phyloP scores from a whole-genome alignment of 129 eudicot species.

The Oenanthe sinensis region DNA sequence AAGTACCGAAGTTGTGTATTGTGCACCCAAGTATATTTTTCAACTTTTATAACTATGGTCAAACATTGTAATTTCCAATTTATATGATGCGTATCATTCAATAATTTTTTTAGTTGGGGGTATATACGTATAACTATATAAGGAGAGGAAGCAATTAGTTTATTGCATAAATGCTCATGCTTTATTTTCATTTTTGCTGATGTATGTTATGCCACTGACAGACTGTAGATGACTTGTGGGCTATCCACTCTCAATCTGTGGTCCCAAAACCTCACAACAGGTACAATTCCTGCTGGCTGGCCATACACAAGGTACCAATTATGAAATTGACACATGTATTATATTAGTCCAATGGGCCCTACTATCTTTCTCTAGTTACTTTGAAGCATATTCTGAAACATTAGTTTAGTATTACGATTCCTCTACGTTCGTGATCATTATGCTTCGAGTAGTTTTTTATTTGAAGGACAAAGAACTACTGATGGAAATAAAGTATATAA shows the following conservation, averaged over 20 bases:
- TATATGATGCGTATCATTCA: not conserved
- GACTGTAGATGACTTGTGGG: slow-evolving; percentile 99
- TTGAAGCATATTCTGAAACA: not conserved
- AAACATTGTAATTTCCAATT: not conserved
- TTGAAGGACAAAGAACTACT: not conserved
- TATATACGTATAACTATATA: not conserved
- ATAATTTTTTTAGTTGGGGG: not conserved
- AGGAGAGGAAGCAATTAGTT: not conserved
- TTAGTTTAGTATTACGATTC: not conserved
- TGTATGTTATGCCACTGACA: slow-evolving; percentile 27
- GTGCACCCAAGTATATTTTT: not conserved
- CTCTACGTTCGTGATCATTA: not conserved
- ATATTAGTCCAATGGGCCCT: not conserved
- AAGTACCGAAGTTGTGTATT: not conserved
- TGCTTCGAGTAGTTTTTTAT: not conserved
- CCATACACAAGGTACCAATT: slow-evolving; percentile 61
- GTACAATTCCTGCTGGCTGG: slow-evolving; percentile 66
- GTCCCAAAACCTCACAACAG: slow-evolving; percentile 77
- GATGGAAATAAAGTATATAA: not conserved
- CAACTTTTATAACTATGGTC: not conserved
- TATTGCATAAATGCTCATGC: not conserved
- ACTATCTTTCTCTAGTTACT: not conserved
- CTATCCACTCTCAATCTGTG: slow-evolving; percentile 85
- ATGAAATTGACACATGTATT: not conserved
- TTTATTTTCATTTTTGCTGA: slow-evolving; percentile 13